These are phyloP conservation scores for Colletotrichum tofieldiae DNA, from an alignment of 2,329 filamentous ascomycete species.

Conservation along the genomic window DNA sequence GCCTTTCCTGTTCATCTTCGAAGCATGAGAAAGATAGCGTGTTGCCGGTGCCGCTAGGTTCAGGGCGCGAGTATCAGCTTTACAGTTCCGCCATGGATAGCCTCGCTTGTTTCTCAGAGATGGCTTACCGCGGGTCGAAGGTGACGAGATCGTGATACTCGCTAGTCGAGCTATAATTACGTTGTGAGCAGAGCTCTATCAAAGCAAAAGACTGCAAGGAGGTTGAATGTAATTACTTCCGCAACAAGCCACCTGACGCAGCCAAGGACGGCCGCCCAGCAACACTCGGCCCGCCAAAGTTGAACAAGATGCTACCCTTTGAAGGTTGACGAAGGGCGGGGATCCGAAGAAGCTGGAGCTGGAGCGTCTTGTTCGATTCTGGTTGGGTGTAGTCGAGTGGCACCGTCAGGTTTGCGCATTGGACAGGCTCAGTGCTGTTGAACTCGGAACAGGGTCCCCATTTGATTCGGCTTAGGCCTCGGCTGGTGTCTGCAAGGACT, in stretches of 20 bases:
- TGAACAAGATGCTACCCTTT: constrained; percentile 52
- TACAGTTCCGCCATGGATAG: neutral
- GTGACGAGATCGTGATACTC: constrained; percentile 48
- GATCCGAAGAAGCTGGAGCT: constrained; percentile 30
- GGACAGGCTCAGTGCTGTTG: constrained; percentile 43
- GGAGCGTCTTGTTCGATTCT: constrained; percentile 45
- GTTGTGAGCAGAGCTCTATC: neutral
- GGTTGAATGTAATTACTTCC: constrained; percentile 5
- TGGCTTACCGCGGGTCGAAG: constrained; percentile 48
- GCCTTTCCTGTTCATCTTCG: neutral
- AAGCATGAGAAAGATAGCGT: constrained; percentile 50
- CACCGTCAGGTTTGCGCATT: constrained; percentile 56
- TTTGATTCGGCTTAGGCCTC: neutral
- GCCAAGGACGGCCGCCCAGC: constrained; percentile 22
- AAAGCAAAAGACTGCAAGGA: too few relatives aligned
- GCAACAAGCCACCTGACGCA: neutral
- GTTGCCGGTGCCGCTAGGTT: constrained; percentile 47
- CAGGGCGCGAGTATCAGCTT: neutral
- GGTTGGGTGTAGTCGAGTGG: constrained; percentile 58
- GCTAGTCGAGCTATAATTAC: constrained; percentile 44
- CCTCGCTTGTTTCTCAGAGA: fast-evolving
- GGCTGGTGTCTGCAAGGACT: neutral
- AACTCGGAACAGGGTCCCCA: constrained; percentile 3
- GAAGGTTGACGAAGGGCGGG: constrained; percentile 42
- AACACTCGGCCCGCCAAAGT: constrained; percentile 49